phyloP scores from a whole-genome alignment of 768 basidiomycete genomes.

The Cystobasidiopsis lactophilus region DNA sequence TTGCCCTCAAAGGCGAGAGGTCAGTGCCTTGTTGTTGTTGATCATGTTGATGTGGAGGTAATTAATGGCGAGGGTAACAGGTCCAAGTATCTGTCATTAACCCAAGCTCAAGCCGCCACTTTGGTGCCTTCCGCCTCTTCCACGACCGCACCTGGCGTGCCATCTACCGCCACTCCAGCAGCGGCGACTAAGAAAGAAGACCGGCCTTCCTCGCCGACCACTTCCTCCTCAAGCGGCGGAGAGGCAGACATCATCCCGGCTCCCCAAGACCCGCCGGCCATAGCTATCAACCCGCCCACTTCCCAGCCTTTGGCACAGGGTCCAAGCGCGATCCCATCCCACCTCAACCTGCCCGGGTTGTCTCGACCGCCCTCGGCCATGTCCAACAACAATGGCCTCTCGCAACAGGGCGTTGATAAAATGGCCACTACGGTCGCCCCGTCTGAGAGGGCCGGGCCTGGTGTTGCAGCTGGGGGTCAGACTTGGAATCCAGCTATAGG shows the following conservation, averaged over 20 bases:
- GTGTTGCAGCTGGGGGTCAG: neutral
- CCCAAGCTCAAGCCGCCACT: neutral
- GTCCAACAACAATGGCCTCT: neutral
- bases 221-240: no score
- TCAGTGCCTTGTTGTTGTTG: conserved; percentile 25
- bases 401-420: no score
- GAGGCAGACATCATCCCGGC: no score
- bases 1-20: conserved; percentile 89
- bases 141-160: neutral
- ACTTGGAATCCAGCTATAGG: conserved; percentile 3
- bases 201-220: no score
- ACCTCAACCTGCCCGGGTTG: neutral
- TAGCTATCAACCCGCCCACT: no score
- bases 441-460: neutral
- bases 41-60: no score
- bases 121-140: neutral
- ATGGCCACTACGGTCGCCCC: neutral
- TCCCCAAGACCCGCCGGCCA: no score
- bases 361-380: neutral
- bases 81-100: conserved; percentile 2
- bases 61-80: no score
- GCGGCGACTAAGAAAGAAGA: neutral
- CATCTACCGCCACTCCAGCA: neutral
- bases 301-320: no score
- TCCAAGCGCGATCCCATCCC: neutral